Evolutionary conservation across 805 yeast species (phyloP).

Genomic region (Wickerhamomyces bovis): DNA sequence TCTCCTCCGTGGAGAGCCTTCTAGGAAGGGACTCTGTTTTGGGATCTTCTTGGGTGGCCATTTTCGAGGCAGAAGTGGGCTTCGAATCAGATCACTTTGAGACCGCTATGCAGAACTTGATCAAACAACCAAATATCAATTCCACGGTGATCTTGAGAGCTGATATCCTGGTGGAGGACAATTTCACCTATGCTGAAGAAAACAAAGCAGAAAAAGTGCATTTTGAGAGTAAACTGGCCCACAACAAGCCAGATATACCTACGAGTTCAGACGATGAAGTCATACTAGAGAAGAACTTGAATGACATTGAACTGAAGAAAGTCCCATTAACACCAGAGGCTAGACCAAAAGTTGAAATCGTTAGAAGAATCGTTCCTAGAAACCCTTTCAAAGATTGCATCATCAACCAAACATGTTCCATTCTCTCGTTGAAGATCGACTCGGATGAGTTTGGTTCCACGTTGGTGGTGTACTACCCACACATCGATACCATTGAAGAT

Average conservation of each 20-base stretch:
- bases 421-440: constrained; percentile 29
- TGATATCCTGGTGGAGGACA: constrained; percentile 58
- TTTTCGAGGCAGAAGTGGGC: constrained; percentile 43
- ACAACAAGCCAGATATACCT: constrained; percentile 29
- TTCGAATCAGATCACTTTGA: constrained; percentile 56
- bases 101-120: constrained; percentile 71
- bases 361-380: constrained; percentile 87
- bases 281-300: constrained; percentile 27
- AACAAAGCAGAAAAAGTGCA: constrained; percentile 16
- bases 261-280: constrained; percentile 17
- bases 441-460: constrained; percentile 32
- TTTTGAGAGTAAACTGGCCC: constrained; percentile 21
- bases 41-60: constrained; percentile 59
- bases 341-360: constrained; percentile 43
- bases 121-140: constrained; percentile 81
- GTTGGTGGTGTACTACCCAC: constrained; percentile 74
- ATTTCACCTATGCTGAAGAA: constrained; percentile 29
- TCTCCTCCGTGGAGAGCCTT: constrained; percentile 34
- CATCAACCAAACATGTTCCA: constrained; percentile 78
- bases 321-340: constrained; percentile 23
- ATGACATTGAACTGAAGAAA: constrained; percentile 35
- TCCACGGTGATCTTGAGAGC: constrained; percentile 89
- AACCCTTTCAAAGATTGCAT: constrained; percentile 81
- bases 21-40: constrained; percentile 35
- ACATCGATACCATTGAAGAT: constrained; percentile 49